These are phyloP conservation scores for Alisma plantagoaquatica DNA, from an alignment of 106 monocot species.

Conservation along the genomic window DNA sequence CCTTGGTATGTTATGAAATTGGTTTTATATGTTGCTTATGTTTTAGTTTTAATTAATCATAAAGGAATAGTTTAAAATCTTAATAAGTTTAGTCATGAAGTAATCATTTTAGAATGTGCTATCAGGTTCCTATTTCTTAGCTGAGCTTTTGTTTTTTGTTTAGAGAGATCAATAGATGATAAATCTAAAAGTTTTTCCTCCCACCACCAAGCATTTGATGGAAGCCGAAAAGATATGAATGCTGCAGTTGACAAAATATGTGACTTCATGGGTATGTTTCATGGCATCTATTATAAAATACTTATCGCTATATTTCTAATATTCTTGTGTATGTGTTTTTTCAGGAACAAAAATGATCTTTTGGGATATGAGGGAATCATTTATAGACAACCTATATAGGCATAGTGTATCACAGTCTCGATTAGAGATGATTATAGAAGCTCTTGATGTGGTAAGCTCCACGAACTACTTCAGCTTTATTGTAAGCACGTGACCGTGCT, in stretches of 20 bases:
- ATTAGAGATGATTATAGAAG: slow-evolving; percentile 61
- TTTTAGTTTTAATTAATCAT: no score
- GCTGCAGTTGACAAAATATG: slow-evolving; percentile 75
- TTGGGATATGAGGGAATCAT: slow-evolving; percentile 83
- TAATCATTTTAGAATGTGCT: no score
- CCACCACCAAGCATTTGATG: slow-evolving; percentile 59
- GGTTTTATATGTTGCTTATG: no score
- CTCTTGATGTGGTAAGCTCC: slow-evolving; percentile 66
- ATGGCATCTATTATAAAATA: not conserved
- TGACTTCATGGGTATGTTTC: slow-evolving; percentile 66
- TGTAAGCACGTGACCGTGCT: no score
- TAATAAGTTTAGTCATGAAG: no score
- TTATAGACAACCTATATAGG: slow-evolving; percentile 82
- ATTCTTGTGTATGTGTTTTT: slow-evolving; percentile 13
- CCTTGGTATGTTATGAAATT: no score
- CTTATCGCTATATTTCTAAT: not conserved
- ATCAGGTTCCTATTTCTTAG: no score
- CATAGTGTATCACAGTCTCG: slow-evolving; percentile 63
- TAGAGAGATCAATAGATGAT: slow-evolving; percentile 53
- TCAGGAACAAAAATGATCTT: slow-evolving; percentile 83
- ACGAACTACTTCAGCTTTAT: no score
- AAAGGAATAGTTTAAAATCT: no score
- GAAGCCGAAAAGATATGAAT: slow-evolving; percentile 89
- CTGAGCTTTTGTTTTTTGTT: no score
- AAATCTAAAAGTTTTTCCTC: slow-evolving; percentile 40